Conservation (phyloP, 208 protist genomes). For the Leishmania major region DNA sequence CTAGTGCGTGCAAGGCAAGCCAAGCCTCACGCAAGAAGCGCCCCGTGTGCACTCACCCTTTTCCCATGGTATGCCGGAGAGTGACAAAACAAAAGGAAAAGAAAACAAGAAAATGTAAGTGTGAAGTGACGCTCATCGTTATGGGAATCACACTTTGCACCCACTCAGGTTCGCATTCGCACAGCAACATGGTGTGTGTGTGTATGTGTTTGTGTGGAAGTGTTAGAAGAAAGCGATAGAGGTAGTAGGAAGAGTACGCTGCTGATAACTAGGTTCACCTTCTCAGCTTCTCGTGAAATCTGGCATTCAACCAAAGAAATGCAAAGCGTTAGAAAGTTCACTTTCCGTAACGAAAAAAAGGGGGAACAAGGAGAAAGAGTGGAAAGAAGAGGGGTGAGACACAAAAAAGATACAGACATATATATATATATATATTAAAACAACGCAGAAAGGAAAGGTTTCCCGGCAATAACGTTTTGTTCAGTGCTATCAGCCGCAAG, state of each 20-base stretch:
- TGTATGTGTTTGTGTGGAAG: not conserved
- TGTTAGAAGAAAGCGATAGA: not conserved
- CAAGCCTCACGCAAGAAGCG: not conserved
- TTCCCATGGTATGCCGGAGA: not conserved
- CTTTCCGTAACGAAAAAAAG: not conserved
- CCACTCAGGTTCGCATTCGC: not conserved
- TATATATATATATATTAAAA: too few species aligned
- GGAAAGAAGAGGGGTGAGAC: too few species aligned
- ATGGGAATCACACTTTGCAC: not conserved
- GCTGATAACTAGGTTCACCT: not conserved
- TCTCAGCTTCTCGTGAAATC: not conserved
- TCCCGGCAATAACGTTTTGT: too few species aligned
- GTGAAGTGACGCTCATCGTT: not conserved
- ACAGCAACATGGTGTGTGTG: not conserved
- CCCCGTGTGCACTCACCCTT: too few species aligned
- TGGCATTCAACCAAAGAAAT: not conserved
- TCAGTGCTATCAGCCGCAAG: not conserved
- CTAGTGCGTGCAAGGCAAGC: too few species aligned
- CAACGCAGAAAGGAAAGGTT: not conserved
- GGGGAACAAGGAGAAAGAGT: too few species aligned
- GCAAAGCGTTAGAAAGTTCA: not conserved
- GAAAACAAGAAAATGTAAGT: not conserved
- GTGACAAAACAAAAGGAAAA: not conserved
- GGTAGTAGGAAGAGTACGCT: not conserved
- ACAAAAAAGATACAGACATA: too few species aligned